Conservation (phyloP, 106 monocot species). For the Dendrobium huoshanense region DNA sequence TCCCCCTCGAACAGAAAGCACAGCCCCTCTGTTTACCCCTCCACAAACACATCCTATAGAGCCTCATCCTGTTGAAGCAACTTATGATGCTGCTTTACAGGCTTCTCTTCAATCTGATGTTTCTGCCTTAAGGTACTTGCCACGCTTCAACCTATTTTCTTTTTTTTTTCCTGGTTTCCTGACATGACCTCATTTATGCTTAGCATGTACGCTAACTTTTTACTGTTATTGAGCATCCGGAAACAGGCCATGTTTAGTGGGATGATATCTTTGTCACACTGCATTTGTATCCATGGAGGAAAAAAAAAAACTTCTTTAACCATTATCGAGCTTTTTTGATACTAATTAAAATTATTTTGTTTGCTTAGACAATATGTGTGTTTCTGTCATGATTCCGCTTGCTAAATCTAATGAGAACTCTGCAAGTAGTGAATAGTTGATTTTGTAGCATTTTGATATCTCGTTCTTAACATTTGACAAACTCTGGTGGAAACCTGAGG, state of each 20-base stretch:
- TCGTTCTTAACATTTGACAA: not conserved
- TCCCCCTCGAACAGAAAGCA: conserved; percentile 75
- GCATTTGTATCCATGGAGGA: not conserved
- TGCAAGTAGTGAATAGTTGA: not conserved
- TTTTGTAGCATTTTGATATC: not conserved
- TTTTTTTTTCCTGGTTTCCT: not conserved
- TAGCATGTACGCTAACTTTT: not conserved
- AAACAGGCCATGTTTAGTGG: not conserved
- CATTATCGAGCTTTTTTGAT: not conserved
- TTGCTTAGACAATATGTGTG: not conserved
- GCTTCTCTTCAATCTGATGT: conserved; percentile 82
- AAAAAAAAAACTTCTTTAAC: not conserved
- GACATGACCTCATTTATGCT: not conserved
- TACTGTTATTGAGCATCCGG: not conserved
- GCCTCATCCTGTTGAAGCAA: conserved; percentile 23
- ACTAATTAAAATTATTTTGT: not conserved
- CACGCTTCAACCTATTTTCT: not conserved
- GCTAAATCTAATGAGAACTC: not conserved
- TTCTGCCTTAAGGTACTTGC: conserved; percentile 56
- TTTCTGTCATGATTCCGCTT: not conserved
- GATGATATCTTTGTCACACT: not conserved
- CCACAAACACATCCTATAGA: conserved; percentile 67
- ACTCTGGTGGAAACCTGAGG: not conserved
- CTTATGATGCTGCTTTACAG: conserved; percentile 65
- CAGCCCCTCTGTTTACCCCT: conserved; percentile 78